phyloP scores from a whole-genome alignment of 208 protist genomes.

The Trypanosoma conorhini region DNA sequence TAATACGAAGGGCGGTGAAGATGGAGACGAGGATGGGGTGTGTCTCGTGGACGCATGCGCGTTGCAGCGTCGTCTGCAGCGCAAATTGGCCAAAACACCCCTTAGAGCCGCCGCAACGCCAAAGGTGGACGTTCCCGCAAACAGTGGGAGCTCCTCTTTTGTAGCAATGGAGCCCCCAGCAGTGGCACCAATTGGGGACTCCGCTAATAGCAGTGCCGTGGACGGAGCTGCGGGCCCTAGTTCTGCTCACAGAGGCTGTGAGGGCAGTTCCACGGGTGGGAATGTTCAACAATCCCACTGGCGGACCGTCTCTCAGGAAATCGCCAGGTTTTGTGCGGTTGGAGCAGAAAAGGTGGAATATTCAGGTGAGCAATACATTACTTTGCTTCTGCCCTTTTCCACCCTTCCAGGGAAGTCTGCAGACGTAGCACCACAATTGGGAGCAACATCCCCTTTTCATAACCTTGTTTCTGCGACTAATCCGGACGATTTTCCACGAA shows the following conservation, averaged over 20 bases:
- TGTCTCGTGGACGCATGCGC: slow-evolving; percentile 41
- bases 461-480: not conserved
- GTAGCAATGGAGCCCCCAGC: not conserved
- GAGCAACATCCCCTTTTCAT: not conserved
- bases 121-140: not conserved
- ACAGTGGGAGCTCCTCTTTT: not conserved
- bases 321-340: slow-evolving; percentile 17
- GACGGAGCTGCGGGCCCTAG: not conserved
- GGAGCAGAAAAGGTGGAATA: slow-evolving; percentile 16
- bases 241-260: not conserved
- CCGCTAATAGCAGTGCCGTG: not conserved
- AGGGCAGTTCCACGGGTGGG: not conserved
- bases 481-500: not conserved
- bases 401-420: not conserved
- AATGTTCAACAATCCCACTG: not conserved
- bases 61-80: slow-evolving; percentile 65
- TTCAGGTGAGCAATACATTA: not conserved
- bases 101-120: slow-evolving; percentile 16
- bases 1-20: not conserved
- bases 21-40: not conserved
- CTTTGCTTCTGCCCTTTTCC: not conserved
- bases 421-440: not conserved
- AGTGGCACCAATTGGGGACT: not conserved
- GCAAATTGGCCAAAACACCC: slow-evolving; percentile 34
- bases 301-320: slow-evolving; percentile 17